Evolutionary conservation across 805 yeast species (phyloP).

Genomic region (Wickerhamomyces bisporus): DNA sequence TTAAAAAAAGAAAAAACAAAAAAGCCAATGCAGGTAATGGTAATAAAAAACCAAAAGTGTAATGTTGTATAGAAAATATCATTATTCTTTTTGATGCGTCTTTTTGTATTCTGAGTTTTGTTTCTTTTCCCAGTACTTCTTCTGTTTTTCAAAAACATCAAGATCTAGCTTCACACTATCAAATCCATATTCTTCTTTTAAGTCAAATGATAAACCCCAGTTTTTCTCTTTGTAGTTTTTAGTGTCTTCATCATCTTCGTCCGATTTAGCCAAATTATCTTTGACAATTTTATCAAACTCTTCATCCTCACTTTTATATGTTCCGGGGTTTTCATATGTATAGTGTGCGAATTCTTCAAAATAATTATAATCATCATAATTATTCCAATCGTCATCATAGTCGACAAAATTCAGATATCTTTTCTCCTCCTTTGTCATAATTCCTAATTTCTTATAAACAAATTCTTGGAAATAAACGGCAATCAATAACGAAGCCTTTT

Average conservation of each 20-base stretch:
- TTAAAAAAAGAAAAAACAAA: conserved; percentile 45
- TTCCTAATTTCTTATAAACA: conserved; percentile 14
- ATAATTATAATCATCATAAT: conserved; percentile 17
- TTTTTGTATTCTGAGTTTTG: background rate
- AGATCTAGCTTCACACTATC: conserved; percentile 12
- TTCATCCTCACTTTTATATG: conserved; percentile 3
- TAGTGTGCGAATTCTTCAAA: conserved; percentile 14
- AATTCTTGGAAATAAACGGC: conserved; percentile 12
- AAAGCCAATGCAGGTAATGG: background rate
- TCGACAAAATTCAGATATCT: conserved; percentile 5
- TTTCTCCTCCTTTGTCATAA: conserved; percentile 9
- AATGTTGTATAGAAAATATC: too few relatives aligned
- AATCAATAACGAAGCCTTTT: conserved; percentile 10
- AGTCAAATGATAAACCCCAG: conserved; percentile 10
- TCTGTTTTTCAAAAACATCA: too few relatives aligned
- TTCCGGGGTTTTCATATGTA: conserved; percentile 5
- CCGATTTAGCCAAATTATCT: conserved; percentile 3
- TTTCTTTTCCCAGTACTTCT: background rate
- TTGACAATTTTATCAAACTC: conserved; percentile 3
- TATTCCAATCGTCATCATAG: conserved; percentile 8
- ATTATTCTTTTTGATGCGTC: too few relatives aligned
- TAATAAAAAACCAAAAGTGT: conserved; percentile 16
- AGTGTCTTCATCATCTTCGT: background rate
- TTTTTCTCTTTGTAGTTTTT: background rate
- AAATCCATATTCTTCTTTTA: conserved; percentile 20